These are phyloP conservation scores for Vigna reflexopilosa DNA, from an alignment of 306 rosid species.

Conservation along the genomic window DNA sequence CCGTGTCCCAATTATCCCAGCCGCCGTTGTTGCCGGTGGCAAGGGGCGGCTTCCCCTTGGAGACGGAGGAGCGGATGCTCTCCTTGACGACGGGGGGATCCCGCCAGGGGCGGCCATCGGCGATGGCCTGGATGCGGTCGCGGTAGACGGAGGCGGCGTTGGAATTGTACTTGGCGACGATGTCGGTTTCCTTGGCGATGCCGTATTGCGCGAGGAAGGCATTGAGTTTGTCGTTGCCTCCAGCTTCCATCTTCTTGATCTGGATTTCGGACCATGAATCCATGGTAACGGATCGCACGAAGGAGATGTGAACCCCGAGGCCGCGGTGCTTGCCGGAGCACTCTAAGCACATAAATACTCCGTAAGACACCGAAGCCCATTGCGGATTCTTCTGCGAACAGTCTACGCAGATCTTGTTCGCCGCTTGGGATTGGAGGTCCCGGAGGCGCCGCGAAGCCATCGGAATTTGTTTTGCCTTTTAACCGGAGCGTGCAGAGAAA, in stretches of 20 bases:
- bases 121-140: conserved; percentile 90
- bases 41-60: conserved; percentile 76
- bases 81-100: conserved; percentile 92
- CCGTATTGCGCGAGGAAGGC: conserved; percentile 79
- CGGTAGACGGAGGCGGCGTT: conserved; percentile 82
- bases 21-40: conserved; percentile 45
- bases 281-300: conserved; percentile 99
- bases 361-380: conserved; percentile 99
- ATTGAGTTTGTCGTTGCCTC: conserved; percentile 87
- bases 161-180: conserved; percentile 83
- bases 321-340: conserved; percentile 99
- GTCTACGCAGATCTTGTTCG: conserved; percentile 90
- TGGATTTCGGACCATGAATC: conserved; percentile 99
- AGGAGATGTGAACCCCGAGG: conserved; percentile 97
- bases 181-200: conserved; percentile 82
- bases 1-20: conserved; percentile 94
- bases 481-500: background rate
- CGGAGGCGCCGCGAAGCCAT: conserved; percentile 95
- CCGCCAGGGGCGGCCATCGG: conserved; percentile 92
- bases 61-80: conserved; percentile 49
- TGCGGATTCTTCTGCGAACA: conserved; percentile 97
- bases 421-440: conserved; percentile 79
- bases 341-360: conserved; percentile 95
- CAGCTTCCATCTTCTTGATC: conserved; percentile 96
- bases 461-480: conserved; percentile 21